phyloP scores from a whole-genome alignment of 1,139 yeast species.

The Hansenula anomala region DNA sequence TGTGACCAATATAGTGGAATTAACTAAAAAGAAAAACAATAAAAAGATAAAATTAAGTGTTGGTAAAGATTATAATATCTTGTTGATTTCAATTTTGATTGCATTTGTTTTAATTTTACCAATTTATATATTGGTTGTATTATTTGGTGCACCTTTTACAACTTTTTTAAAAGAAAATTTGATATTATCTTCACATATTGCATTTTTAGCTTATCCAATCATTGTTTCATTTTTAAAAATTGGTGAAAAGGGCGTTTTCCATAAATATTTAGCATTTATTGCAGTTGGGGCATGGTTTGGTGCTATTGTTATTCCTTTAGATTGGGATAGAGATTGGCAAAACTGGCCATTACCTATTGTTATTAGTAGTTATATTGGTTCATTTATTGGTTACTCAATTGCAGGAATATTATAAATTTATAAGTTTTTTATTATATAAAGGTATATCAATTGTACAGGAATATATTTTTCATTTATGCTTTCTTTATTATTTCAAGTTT shows the following conservation, averaged over 20 bases:
- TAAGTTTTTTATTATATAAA: too few species aligned
- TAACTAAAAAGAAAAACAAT: constrained; percentile 6
- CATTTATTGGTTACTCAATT: constrained; percentile 47
- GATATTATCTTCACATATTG: constrained; percentile 59
- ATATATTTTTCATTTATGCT: neutral
- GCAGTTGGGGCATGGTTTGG: constrained; percentile 88
- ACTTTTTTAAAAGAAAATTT: constrained; percentile 54
- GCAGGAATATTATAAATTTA: constrained; percentile 10
- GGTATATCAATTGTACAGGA: neutral
- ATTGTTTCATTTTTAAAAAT: constrained; percentile 62
- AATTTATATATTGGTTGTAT: constrained; percentile 44
- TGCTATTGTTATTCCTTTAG: constrained; percentile 89
- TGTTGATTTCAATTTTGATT: constrained; percentile 10
- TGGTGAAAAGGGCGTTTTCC: constrained; percentile 46
- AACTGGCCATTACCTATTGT: constrained; percentile 91
- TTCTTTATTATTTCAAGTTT: constrained; percentile 7
- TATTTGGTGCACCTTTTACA: constrained; percentile 87
- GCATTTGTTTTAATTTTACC: constrained; percentile 46
- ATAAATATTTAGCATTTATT: constrained; percentile 42
- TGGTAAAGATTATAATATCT: constrained; percentile 9
- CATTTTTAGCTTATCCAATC: constrained; percentile 48
- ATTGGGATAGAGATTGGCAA: constrained; percentile 99
- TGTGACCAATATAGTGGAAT: constrained; percentile 5
- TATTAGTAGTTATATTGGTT: constrained; percentile 75
- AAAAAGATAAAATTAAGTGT: constrained; percentile 6